Percentiles rank a stretch among this genome's conserved stretches.
Conservation (phyloP, 192 early-diverging fungal species). For the Kickxella alabastrina region DNA sequence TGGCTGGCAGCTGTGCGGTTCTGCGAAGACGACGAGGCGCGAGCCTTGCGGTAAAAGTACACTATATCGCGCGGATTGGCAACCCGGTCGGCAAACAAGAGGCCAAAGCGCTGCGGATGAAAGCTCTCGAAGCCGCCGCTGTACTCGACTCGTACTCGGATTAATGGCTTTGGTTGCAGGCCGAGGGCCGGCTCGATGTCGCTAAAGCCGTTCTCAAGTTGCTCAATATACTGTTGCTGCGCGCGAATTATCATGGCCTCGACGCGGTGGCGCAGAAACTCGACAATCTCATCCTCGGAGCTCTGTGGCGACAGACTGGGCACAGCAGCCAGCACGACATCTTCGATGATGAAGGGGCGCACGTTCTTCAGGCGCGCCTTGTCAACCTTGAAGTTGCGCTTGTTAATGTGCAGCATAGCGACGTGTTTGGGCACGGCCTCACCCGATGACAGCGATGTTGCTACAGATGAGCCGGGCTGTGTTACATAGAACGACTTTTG, state of each 20-base stretch:
- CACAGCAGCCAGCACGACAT: slow-evolving; percentile 58
- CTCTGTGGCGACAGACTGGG: slow-evolving; percentile 54
- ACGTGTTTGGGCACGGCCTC: slow-evolving; percentile 72
- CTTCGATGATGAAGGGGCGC: slow-evolving; percentile 82
- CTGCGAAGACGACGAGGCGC: not conserved
- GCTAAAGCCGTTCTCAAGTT: slow-evolving; percentile 24
- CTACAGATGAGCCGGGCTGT: slow-evolving; percentile 91
- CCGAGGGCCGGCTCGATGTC: slow-evolving; percentile 35
- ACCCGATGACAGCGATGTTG: slow-evolving; percentile 81
- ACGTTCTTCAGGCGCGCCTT: slow-evolving; percentile 74
- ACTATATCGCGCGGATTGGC: slow-evolving; percentile 89
- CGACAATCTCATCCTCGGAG: slow-evolving; percentile 53
- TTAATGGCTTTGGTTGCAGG: slow-evolving; percentile 61
- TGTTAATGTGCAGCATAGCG: slow-evolving; percentile 59
- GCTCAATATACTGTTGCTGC: slow-evolving; percentile 55
- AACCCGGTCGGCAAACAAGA: slow-evolving; percentile 70
- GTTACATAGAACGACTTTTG: slow-evolving; percentile 70
- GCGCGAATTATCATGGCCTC: slow-evolving; percentile 65
- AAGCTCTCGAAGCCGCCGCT: slow-evolving; percentile 76
- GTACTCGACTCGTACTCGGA: slow-evolving; percentile 87
- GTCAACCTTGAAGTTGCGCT: slow-evolving; percentile 64
- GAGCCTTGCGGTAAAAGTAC: slow-evolving; percentile 67
- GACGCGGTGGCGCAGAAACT: slow-evolving; percentile 48
- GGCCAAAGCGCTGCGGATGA: slow-evolving; percentile 84
- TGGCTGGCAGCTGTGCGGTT: not conserved